phyloP scores from a whole-genome alignment of 1,139 yeast species.

The Hanseniaspora sp. region DNA sequence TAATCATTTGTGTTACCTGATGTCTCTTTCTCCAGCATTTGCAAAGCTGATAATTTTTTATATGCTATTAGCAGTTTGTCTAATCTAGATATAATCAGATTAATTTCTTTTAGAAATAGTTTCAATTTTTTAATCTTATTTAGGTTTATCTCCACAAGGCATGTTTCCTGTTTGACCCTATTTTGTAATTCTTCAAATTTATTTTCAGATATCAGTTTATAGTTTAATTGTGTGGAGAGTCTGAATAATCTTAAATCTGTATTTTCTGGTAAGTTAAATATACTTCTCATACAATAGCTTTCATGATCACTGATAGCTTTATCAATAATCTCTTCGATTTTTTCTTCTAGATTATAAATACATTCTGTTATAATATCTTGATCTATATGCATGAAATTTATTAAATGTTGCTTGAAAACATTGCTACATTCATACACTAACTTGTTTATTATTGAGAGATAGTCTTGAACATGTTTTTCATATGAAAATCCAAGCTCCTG shows the following conservation, averaged over 20 bases:
- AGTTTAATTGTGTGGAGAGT: slow-evolving; percentile 5
- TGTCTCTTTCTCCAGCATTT: background rate
- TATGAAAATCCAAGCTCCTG: slow-evolving; percentile 6
- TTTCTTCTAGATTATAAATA: background rate
- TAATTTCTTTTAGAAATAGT: background rate
- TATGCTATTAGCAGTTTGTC: slow-evolving; percentile 7
- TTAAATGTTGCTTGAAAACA: slow-evolving; percentile 8
- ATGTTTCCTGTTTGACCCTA: background rate
- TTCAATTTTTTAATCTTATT: background rate
- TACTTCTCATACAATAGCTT: slow-evolving; percentile 10
- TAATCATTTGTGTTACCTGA: background rate
- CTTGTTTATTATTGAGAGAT: background rate
- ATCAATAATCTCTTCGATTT: slow-evolving; percentile 6
- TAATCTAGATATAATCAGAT: background rate
- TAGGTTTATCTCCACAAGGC: background rate
- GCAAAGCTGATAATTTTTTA: background rate
- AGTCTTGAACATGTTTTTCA: slow-evolving; percentile 8
- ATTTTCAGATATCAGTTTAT: background rate
- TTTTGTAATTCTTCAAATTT: background rate
- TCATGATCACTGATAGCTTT: slow-evolving; percentile 9
- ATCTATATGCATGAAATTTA: slow-evolving; percentile 1
- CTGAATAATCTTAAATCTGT: slow-evolving; percentile 10
- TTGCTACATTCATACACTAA: slow-evolving; percentile 11
- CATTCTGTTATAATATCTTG: slow-evolving; percentile 5
- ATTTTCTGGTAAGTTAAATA: slow-evolving; percentile 9